Evolutionary conservation across 441 rosid genomes (phyloP).

Genomic region (Sinapis alba): DNA sequence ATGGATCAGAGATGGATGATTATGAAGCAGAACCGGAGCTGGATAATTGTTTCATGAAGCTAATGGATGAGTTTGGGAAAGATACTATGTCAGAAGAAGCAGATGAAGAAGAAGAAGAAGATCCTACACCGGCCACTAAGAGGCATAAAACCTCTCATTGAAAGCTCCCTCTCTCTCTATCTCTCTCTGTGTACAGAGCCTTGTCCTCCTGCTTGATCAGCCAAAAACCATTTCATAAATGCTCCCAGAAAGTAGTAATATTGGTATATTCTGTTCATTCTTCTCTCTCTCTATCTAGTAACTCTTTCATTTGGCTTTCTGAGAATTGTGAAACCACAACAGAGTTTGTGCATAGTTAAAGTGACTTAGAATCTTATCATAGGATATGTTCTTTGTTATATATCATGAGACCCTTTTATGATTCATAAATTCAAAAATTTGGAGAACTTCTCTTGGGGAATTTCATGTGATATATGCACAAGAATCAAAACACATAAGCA

Average conservation of each 20-base stretch:
- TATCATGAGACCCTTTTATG: slow-evolving; percentile 15
- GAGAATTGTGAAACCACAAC: slow-evolving; percentile 28
- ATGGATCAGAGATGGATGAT: slow-evolving; percentile 31
- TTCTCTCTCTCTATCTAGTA: not conserved
- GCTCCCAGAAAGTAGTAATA: not conserved
- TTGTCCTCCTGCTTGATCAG: slow-evolving; percentile 12
- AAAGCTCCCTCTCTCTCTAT: slow-evolving; percentile 22
- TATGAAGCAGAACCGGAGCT: slow-evolving; percentile 16
- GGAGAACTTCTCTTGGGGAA: slow-evolving; percentile 5
- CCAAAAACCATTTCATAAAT: not conserved
- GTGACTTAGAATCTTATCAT: slow-evolving; percentile 14
- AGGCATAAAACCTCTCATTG: slow-evolving; percentile 28
- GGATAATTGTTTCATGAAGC: slow-evolving; percentile 19
- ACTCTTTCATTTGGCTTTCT: slow-evolving; percentile 27
- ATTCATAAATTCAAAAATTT: slow-evolving; percentile 26
- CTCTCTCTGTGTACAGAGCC: slow-evolving; percentile 33
- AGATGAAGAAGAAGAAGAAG: slow-evolving; percentile 28
- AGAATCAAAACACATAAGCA: slow-evolving; percentile 23
- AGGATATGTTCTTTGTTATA: slow-evolving; percentile 9
- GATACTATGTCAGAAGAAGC: slow-evolving; percentile 4
- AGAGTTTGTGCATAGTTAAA: slow-evolving; percentile 26
- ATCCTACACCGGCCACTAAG: slow-evolving; percentile 25
- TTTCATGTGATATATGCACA: slow-evolving; percentile 16
- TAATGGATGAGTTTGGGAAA: slow-evolving; percentile 24
- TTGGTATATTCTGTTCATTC: slow-evolving; percentile 25